phyloP scores from a whole-genome alignment of 192 early-diverging fungal genomes.

The Thamnidium elegans region DNA sequence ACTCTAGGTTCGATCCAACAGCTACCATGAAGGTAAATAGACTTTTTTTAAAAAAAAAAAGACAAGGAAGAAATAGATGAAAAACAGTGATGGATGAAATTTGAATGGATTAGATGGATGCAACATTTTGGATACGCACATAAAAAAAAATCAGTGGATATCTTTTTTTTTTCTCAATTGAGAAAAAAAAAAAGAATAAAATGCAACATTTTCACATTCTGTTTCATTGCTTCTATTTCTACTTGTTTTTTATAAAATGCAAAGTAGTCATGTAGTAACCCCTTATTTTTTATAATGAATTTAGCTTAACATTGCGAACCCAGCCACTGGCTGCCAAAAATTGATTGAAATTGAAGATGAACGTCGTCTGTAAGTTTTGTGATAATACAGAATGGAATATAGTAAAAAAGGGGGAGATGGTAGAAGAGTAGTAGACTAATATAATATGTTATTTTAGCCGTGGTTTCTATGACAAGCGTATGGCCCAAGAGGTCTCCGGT shows the following conservation, averaged over 20 bases:
- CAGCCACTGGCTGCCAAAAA: constrained; percentile 98
- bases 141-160: not conserved
- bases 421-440: not conserved
- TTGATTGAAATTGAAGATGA: constrained; percentile 97
- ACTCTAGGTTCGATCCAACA: constrained; percentile 16
- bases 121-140: not conserved
- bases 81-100: constrained; percentile 28
- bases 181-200: not conserved
- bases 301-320: constrained; percentile 98
- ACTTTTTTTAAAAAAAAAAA: not conserved
- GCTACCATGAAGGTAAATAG: constrained; percentile 28
- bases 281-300: not conserved
- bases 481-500: constrained; percentile 92
- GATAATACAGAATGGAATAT: not conserved
- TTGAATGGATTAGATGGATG: constrained; percentile 4
- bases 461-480: constrained; percentile 98
- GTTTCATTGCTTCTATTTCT: not conserved
- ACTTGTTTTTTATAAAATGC: not conserved
- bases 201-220: not conserved
- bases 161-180: not conserved
- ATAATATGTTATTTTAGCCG: constrained; percentile 50
- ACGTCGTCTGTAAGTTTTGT: constrained; percentile 71
- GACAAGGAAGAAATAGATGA: constrained; percentile 8
- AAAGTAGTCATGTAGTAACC: not conserved
- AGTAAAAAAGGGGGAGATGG: not conserved